These are phyloP conservation scores for Citrus medica DNA, from an alignment of 345 rosid genomes.

Conservation along the genomic window DNA sequence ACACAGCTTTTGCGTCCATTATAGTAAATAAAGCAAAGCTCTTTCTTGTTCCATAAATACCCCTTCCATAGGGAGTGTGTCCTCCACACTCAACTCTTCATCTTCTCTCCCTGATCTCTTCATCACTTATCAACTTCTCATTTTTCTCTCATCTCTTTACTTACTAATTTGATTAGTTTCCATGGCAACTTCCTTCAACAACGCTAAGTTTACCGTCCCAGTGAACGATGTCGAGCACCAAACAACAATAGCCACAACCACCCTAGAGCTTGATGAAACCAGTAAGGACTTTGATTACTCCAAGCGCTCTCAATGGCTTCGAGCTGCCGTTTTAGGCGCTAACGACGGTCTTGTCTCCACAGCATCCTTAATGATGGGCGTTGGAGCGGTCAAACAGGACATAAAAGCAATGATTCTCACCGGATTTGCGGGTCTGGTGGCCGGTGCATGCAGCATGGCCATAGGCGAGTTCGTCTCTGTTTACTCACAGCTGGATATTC, in stretches of 20 bases:
- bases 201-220: constrained; percentile 27
- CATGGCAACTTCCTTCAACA: constrained; percentile 29
- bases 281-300: constrained; percentile 55
- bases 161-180: background rate
- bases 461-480: constrained; percentile 95
- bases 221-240: constrained; percentile 40
- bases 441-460: constrained; percentile 98
- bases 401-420: constrained; percentile 75
- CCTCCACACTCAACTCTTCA: constrained; percentile 42
- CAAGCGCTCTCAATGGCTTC: constrained; percentile 87
- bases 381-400: constrained; percentile 84
- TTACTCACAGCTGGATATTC: constrained; percentile 77
- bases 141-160: background rate
- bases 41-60: constrained; percentile 44
- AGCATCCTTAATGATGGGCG: constrained; percentile 87
- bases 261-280: constrained; percentile 14
- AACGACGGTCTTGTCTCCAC: constrained; percentile 91
- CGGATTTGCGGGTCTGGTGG: constrained; percentile 86
- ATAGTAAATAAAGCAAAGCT: constrained; percentile 5
- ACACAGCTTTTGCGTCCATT: constrained; percentile 42
- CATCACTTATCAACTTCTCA: background rate
- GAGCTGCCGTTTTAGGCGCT: constrained; percentile 94
- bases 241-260: background rate
- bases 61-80: constrained; percentile 56
- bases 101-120: constrained; percentile 11